Conservation (phyloP, 129 eudicot species). For the Chrysanthemum seticuspe region DNA sequence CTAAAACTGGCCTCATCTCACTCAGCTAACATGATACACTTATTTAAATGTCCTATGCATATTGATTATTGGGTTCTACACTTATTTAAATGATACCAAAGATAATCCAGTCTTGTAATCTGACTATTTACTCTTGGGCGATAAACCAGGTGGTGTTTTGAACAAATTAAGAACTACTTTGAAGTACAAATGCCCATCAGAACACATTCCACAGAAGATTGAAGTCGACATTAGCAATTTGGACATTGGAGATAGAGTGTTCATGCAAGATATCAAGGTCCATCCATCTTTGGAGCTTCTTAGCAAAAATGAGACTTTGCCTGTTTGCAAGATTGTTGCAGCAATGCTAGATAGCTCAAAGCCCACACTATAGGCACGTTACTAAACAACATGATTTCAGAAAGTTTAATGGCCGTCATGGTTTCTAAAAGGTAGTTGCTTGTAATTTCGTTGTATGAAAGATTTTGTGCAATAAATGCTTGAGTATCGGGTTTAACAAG, state of each 20-base stretch:
- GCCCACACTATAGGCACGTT: constrained; percentile 5
- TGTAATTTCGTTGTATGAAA: constrained; percentile 17
- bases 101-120: neutral
- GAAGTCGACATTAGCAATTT: constrained; percentile 85
- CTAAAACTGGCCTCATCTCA: neutral
- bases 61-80: neutral
- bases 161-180: constrained; percentile 58
- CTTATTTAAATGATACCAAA: neutral
- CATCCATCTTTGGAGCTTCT: constrained; percentile 79
- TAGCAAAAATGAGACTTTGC: constrained; percentile 63
- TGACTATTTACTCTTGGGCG: constrained; percentile 9
- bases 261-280: constrained; percentile 55
- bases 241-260: constrained; percentile 73
- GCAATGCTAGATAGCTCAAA: constrained; percentile 33
- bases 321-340: constrained; percentile 70
- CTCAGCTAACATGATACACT: neutral
- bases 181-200: constrained; percentile 76
- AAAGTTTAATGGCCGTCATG: neutral
- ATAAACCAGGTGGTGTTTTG: constrained; percentile 67
- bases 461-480: constrained; percentile 36
- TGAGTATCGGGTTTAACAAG: neutral
- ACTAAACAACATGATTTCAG: neutral
- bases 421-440: constrained; percentile 13
- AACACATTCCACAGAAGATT: constrained; percentile 77
- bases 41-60: neutral